These are phyloP conservation scores for Nepenthes gracilis DNA, from an alignment of 148 eudicot species.

Conservation along the genomic window DNA sequence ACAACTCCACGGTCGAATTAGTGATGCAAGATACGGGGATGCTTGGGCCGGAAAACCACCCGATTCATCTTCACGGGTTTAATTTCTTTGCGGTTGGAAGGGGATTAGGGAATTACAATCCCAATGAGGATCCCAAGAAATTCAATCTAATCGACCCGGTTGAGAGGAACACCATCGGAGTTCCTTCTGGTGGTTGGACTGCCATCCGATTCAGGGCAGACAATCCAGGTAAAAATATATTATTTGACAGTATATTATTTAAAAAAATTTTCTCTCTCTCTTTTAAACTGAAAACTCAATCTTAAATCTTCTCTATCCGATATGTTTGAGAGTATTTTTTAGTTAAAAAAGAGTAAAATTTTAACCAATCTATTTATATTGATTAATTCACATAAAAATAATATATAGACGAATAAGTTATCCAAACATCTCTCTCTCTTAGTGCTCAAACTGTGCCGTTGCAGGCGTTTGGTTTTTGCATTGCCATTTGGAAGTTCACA, in stretches of 20 bases:
- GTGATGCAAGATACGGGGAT: constrained; percentile 43
- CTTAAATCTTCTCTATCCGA: no score
- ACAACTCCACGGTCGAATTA: constrained; percentile 43
- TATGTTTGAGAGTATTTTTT: no score
- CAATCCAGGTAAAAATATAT: constrained; percentile 34
- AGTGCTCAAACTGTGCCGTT: background rate
- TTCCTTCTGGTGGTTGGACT: constrained; percentile 60
- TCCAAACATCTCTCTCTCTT: background rate
- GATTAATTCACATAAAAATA: background rate
- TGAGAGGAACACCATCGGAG: constrained; percentile 51
- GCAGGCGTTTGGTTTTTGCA: constrained; percentile 57
- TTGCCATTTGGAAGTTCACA: constrained; percentile 52
- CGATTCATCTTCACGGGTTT: constrained; percentile 50
- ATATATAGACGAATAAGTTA: no score
- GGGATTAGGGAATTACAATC: constrained; percentile 43
- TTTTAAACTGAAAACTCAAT: background rate
- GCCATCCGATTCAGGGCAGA: constrained; percentile 47
- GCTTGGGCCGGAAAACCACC: constrained; percentile 40
- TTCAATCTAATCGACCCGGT: constrained; percentile 53
- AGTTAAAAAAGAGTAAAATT: no score
- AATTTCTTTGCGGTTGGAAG: constrained; percentile 55
- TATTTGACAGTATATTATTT: no score
- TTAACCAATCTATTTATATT: background rate
- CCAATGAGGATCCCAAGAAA: constrained; percentile 31
- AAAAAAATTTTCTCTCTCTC: background rate